Conservation (phyloP, 202 grass and related monocot species). For the Zoysia matrella region DNA sequence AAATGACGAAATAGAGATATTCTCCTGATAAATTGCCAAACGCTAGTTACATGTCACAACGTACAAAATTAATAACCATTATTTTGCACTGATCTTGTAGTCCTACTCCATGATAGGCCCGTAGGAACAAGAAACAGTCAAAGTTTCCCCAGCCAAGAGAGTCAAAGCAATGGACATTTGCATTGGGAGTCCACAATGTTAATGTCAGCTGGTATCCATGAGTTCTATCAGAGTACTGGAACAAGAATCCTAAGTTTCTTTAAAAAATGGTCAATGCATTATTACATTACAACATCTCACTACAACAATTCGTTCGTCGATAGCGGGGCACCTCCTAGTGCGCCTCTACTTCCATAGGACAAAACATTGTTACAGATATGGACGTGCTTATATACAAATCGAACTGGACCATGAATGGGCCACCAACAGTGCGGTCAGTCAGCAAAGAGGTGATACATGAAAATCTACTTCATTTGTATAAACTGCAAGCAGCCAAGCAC, state of each 20-base stretch:
- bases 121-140: too few relatives aligned
- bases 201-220: too few relatives aligned
- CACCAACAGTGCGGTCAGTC: slow-evolving; percentile 8
- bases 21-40: not conserved
- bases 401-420: slow-evolving; percentile 40
- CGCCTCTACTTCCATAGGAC: slow-evolving; percentile 40
- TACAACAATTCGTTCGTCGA: slow-evolving; percentile 46
- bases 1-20: not conserved
- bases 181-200: too few relatives aligned
- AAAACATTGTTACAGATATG: slow-evolving; percentile 50
- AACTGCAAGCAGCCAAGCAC: not conserved
- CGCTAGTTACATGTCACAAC: not conserved
- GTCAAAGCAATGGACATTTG: too few relatives aligned
- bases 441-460: slow-evolving; percentile 22
- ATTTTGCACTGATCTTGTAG: not conserved
- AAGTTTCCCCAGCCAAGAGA: too few relatives aligned
- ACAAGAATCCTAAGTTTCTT: not conserved
- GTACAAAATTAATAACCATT: not conserved
- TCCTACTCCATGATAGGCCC: too few relatives aligned
- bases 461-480: slow-evolving; percentile 36
- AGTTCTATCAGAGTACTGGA: too few relatives aligned
- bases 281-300: slow-evolving; percentile 47
- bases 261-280: slow-evolving; percentile 35
- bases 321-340: slow-evolving; percentile 14
- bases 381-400: slow-evolving; percentile 53